phyloP scores from a whole-genome alignment of 2,329 filamentous ascomycete species.

The Hymenotorrendiella dingleyae region DNA sequence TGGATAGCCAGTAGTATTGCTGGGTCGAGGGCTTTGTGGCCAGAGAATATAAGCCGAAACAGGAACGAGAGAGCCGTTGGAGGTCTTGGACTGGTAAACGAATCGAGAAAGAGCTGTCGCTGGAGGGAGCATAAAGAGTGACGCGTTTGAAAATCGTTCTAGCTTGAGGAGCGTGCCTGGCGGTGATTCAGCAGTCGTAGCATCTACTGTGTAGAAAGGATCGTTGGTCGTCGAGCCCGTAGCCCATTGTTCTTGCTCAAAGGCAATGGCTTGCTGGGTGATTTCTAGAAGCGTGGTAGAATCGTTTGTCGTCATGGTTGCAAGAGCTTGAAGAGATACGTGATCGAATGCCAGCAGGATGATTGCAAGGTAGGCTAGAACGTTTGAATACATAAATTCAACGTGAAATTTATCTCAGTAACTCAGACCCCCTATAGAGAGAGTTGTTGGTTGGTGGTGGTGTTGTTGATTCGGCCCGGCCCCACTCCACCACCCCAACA shows the following conservation, averaged over 20 bases:
- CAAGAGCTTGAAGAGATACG: too few species aligned
- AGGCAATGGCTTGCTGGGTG: background rate
- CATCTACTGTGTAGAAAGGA: background rate
- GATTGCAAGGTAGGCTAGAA: too few species aligned
- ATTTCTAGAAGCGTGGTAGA: background rate
- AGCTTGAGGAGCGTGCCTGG: constrained; percentile 2
- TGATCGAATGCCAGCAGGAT: too few species aligned
- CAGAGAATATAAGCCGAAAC: constrained; percentile 6
- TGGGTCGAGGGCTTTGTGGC: constrained; percentile 1
- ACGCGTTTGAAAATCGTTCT: background rate
- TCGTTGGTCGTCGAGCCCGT: background rate
- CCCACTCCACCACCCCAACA: too few species aligned
- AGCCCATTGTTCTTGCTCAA: background rate
- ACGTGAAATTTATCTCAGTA: too few species aligned
- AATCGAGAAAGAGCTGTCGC: constrained; percentile 3
- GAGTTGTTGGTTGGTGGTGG: too few species aligned
- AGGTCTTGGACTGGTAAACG: constrained; percentile 4
- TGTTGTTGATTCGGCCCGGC: too few species aligned
- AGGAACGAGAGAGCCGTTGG: background rate
- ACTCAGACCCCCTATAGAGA: too few species aligned
- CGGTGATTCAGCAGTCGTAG: background rate
- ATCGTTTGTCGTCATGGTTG: too few species aligned
- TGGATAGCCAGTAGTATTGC: background rate
- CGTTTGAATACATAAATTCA: too few species aligned
- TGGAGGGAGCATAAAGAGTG: constrained; percentile 1